Evolutionary conservation across 2,329 filamentous ascomycete species (phyloP).

Genomic region (Ilyonectria sp.): DNA sequence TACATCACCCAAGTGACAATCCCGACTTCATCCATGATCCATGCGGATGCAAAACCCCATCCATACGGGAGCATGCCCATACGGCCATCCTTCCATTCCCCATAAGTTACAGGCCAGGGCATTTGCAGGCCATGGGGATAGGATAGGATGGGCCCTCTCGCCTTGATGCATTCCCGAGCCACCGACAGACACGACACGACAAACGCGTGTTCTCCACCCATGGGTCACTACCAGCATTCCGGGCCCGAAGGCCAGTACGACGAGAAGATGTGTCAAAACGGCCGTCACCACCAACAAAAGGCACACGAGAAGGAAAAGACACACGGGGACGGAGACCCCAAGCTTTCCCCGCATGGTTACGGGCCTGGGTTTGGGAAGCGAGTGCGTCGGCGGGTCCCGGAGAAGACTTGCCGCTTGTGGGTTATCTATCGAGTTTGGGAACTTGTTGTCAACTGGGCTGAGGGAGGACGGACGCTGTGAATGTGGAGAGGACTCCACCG

Average conservation of each 20-base stretch:
- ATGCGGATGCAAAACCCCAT: not conserved
- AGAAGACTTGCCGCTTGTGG: conserved; percentile 19
- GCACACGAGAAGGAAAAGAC: not conserved
- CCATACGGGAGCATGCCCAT: not conserved
- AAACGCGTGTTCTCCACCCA: too few relatives aligned
- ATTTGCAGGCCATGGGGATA: too few relatives aligned
- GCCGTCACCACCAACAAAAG: not conserved
- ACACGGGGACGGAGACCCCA: not conserved
- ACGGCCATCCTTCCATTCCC: not conserved
- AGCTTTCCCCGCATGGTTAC: conserved; percentile 23
- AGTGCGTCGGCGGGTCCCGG: not conserved
- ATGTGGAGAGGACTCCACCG: not conserved
- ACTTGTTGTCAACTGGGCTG: too few relatives aligned
- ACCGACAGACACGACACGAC: too few relatives aligned
- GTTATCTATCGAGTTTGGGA: not conserved
- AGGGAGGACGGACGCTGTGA: not conserved
- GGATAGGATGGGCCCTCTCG: not conserved
- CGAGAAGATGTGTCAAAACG: too few relatives aligned
- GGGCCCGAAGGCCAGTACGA: too few relatives aligned
- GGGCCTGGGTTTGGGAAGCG: not conserved
- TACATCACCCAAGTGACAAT: conserved; percentile 2
- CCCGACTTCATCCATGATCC: conserved; percentile 15
- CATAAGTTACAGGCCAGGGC: not conserved
- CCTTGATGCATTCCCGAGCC: too few relatives aligned
- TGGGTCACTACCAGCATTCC: too few relatives aligned